These are phyloP conservation scores for Cyclanthera cordifolia DNA, from an alignment of 306 rosid species.

Conservation along the genomic window DNA sequence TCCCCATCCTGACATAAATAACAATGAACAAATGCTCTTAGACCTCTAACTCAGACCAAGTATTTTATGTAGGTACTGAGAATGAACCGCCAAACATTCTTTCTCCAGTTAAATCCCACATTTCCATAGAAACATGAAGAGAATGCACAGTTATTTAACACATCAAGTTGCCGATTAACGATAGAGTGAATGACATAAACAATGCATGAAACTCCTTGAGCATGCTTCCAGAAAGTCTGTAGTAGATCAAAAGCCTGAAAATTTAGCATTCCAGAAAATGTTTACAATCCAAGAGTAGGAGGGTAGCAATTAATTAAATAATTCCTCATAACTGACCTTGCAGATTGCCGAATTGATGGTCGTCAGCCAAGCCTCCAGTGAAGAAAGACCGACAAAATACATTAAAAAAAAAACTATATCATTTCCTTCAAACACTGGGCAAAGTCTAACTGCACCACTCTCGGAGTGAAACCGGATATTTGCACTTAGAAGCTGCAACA, in stretches of 20 bases:
- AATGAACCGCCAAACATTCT: too few relatives aligned
- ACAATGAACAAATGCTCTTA: background rate
- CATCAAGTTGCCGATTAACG: background rate
- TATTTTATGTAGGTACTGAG: too few relatives aligned
- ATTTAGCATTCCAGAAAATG: constrained; percentile 10
- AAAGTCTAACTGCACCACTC: background rate
- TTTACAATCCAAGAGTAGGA: constrained; percentile 5
- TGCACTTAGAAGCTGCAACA: background rate
- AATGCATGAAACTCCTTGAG: background rate
- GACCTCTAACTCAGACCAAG: background rate
- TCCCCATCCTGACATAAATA: background rate
- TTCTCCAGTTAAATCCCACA: too few relatives aligned
- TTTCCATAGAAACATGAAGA: background rate
- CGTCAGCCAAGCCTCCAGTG: constrained; percentile 75
- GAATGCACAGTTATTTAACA: background rate
- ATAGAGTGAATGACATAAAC: constrained; percentile 7
- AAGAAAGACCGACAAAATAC: background rate
- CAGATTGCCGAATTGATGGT: constrained; percentile 69
- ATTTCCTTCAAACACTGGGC: background rate
- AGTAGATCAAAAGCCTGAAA: constrained; percentile 66
- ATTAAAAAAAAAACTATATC: background rate
- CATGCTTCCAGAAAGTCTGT: background rate
- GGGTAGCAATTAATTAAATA: constrained; percentile 3
- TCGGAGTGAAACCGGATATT: background rate
- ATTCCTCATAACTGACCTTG: constrained; percentile 48